Evolutionary conservation across 2,329 filamentous ascomycete genomes (phyloP), one percentile per base, ranked within the genome.

Genomic region (Alternaria triticimaculans): DNA sequence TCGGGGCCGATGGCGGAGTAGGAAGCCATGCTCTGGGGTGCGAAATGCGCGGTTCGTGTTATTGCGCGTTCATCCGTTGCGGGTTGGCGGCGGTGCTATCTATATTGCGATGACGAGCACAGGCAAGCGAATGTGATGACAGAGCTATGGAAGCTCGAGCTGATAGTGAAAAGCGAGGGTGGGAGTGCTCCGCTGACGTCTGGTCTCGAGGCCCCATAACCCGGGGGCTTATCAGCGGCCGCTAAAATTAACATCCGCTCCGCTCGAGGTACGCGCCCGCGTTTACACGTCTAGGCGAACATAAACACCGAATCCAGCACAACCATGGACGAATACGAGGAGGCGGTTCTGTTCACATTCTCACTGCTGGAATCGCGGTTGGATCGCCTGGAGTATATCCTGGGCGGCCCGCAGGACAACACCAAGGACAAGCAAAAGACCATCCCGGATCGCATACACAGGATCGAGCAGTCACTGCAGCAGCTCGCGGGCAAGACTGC

Each of bases 1-100:
- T 78, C 76, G 58, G 76, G 69, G 50, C 72, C 73, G 64, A 85
- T 84, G 26, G 83, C 81, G 50, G 82, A 79, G 75, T 85, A 85
- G 65, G 78, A 81, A 54, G 82, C 80, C 83, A 85, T 85, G 62
- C 59, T 78, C 64, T 70, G 66, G 53, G 63, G 51, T 65, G 64
- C 66, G 57, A 61, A 33, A 33, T 63, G 53, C 57, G 57, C 61
- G 62, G 63, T 55, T 48, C 14, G 44, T 55, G 65, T 66, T 68
- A 73, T 72, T 63, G 71, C 74, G 67, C 67, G 62, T 68, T 56
- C 74, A 79, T 79, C 66, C 72, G 67, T 43, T 25, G 33, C 15
- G 49, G 37, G n/a, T n/a, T 60, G 20, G 30, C 26, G 53, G 45
- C 6, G 45, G 7, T 8, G 23, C 30, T 54, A 46, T 12, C 8